These are phyloP conservation scores for Xenosphaeropsis pyriputrescens DNA, from an alignment of 2,329 filamentous ascomycete genomes.

Conservation along the genomic window DNA sequence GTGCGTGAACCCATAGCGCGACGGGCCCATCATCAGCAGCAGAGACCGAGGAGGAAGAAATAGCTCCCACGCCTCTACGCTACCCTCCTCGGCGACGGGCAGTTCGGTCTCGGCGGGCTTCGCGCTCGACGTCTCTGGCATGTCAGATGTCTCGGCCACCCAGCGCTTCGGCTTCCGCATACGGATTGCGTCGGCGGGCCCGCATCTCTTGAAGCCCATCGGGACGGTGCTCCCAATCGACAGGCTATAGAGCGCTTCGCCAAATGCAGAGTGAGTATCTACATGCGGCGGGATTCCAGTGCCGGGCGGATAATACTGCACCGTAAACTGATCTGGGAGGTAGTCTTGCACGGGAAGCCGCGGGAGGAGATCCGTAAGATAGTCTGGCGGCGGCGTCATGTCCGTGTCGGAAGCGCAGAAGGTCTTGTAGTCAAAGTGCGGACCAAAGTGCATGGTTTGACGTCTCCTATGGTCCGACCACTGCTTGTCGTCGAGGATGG, in stretches of 20 bases:
- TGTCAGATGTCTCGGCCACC: no score
- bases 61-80: constrained; percentile 2
- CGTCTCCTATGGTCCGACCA: constrained; percentile 1
- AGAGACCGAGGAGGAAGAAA: constrained; percentile 2
- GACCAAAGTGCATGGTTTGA: constrained; percentile 1
- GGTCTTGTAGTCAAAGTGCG: constrained; percentile 1
- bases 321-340: constrained; percentile 38
- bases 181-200: background rate
- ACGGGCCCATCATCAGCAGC: constrained; percentile 3
- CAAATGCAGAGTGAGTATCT: constrained; percentile 35
- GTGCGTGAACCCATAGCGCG: constrained; percentile 4
- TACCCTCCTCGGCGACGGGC: background rate
- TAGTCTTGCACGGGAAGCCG: no score
- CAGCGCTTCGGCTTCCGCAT: background rate
- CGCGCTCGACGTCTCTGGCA: no score
- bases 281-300: constrained; percentile 45
- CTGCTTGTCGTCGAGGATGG: background rate
- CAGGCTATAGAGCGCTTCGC: constrained; percentile 20
- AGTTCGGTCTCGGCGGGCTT: no score
- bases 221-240: constrained; percentile 17
- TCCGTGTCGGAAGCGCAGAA: constrained; percentile 6
- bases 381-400: no score
- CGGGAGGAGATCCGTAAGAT: no score
- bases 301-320: constrained; percentile 45
- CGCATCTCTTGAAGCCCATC: constrained; percentile 15